phyloP scores from a whole-genome alignment of 495 filamentous ascomycete species.

The Platismatia glauca region DNA sequence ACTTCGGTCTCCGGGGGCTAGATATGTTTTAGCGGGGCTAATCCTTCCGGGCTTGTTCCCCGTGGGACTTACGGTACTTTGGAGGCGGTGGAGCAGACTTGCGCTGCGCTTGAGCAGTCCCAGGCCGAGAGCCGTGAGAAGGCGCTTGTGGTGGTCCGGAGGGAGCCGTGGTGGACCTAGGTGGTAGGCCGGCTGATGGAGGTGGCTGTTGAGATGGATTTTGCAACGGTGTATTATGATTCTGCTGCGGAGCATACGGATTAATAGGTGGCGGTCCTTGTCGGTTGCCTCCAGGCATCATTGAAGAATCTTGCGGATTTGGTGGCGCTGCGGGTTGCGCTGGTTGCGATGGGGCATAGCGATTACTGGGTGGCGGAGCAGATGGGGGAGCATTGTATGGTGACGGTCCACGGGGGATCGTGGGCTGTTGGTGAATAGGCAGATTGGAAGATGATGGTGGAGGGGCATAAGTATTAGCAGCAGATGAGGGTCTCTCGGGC shows the following conservation, averaged over 20 bases:
- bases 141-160: slow-evolving; percentile 30
- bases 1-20: slow-evolving; percentile 74
- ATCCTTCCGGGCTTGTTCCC: not conserved
- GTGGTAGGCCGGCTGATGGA: slow-evolving; percentile 20
- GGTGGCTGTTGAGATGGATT: slow-evolving; percentile 32
- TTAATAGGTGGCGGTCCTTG: slow-evolving; percentile 45
- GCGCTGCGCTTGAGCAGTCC: slow-evolving; percentile 43
- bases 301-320: slow-evolving; percentile 33
- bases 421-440: slow-evolving; percentile 39
- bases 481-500: slow-evolving; percentile 47
- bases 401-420: slow-evolving; percentile 66
- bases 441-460: slow-evolving; percentile 28
- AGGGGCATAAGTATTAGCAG: slow-evolving; percentile 68
- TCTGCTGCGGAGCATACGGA: slow-evolving; percentile 51
- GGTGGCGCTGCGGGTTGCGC: slow-evolving; percentile 41
- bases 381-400: slow-evolving; percentile 81
- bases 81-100: slow-evolving; percentile 40
- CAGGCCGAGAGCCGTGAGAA: slow-evolving; percentile 39
- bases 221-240: slow-evolving; percentile 28
- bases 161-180: slow-evolving; percentile 26
- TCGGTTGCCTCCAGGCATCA: slow-evolving; percentile 19
- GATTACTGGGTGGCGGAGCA: slow-evolving; percentile 62
- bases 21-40: slow-evolving; percentile 18
- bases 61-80: slow-evolving; percentile 55
- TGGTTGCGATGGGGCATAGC: slow-evolving; percentile 77